Evolutionary conservation across 345 rosid species (phyloP), one percentile per base, ranked within the genome.

Genomic region (Streptanthus diversifolius): DNA sequence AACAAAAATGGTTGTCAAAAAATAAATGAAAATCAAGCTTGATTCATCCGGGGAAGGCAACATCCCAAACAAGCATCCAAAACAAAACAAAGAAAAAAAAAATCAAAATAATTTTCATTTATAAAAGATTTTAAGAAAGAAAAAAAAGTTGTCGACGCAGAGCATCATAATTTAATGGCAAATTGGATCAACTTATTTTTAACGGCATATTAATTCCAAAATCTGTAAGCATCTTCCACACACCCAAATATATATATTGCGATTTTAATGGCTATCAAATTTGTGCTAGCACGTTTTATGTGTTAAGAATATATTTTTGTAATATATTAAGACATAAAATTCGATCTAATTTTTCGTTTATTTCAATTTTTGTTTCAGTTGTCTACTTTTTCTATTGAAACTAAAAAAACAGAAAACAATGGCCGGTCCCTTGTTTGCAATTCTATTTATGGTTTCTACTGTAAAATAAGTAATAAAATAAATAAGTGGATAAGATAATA

Each of bases 21-120:
- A 27, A 3, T 29, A 29, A 6, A 1, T 4, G 11, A 7, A 21
- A 7, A 60, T 36, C 18, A 70, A 61, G 30, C 10, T 60, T 15
- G 33, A 43, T 7, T 63, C 40, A 64, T 73, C 65, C 33, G 57
- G 65, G 71, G 77, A 6, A 73, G 77, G 71, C 77, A 64, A 64
- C 71, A 64, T 54, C 77, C 37, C 57, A 15, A 32, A 54, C 40
- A 43, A 62, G 63, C 64, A 72, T 22, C 36, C 63, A 63, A 62
- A 57, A 55, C 2, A 4, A 13, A 43, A 40, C 15, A 6, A n/a
- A 0, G 27, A 2, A 25, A 25, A 68, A 2, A 25, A 25, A 68
- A 40, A 44, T 0, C 2, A 8, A 30, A 13, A 29, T 12, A 9
- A 3, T 21, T 63, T 67, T 44, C 35, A 15, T 22, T 9, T 32